phyloP scores from a whole-genome alignment of 768 basidiomycete species.

The Gymnopilus dilepis region DNA sequence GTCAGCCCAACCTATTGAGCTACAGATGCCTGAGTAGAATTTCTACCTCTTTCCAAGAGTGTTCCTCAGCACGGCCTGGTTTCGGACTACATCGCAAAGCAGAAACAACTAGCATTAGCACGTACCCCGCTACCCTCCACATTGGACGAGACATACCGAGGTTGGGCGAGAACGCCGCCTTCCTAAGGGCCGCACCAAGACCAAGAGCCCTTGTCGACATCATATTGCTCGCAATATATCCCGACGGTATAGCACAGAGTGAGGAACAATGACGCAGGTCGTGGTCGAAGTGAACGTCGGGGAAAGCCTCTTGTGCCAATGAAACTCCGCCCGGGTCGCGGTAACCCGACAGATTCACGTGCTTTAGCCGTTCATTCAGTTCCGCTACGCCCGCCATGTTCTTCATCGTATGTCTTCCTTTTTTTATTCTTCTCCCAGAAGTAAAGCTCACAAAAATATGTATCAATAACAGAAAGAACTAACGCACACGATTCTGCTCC shows the following conservation, averaged over 20 bases:
- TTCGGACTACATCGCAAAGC: slow-evolving; percentile 41
- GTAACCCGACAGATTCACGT: slow-evolving; percentile 23
- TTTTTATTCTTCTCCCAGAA: not conserved
- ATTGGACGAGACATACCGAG: slow-evolving; percentile 34
- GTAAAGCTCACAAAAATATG: slow-evolving; percentile 3
- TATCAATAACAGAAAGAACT: slow-evolving; percentile 80
- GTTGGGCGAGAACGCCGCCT: slow-evolving; percentile 47
- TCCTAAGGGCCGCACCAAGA: slow-evolving; percentile 60
- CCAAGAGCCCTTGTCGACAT: slow-evolving; percentile 60
- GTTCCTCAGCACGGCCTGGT: slow-evolving; percentile 45
- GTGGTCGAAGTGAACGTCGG: slow-evolving; percentile 28
- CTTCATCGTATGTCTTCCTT: slow-evolving; percentile 63
- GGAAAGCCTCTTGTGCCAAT: slow-evolving; percentile 18
- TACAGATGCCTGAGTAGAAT: not conserved
- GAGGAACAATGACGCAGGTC: slow-evolving; percentile 4
- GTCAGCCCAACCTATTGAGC: not conserved
- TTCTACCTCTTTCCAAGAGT: slow-evolving; percentile 49
- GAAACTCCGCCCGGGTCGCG: slow-evolving; percentile 30
- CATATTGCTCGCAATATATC: slow-evolving; percentile 32
- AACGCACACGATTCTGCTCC: slow-evolving; percentile 95
- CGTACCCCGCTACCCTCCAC: slow-evolving; percentile 31
- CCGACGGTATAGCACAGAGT: not conserved
- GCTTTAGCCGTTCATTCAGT: slow-evolving; percentile 4
- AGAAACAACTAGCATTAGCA: slow-evolving; percentile 6
- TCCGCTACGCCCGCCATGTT: slow-evolving; percentile 52